phyloP scores from a whole-genome alignment of 176 grass and related monocot species.

The Alloteropsis semialata region DNA sequence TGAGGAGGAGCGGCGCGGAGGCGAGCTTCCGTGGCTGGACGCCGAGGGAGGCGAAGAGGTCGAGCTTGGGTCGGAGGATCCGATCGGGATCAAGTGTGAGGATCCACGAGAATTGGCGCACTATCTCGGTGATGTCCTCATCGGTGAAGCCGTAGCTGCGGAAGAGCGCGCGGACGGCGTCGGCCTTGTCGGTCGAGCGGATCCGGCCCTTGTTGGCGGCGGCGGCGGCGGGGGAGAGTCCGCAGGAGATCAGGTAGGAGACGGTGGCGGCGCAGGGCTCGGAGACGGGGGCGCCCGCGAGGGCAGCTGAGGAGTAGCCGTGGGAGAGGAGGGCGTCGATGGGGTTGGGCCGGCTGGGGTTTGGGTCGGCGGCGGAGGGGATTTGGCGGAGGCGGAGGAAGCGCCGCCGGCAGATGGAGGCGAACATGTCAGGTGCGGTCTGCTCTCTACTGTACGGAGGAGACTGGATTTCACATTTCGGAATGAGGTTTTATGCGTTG shows the following conservation, averaged over 20 bases:
- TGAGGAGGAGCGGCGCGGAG: not conserved
- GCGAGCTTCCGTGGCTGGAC: conserved; percentile 5
- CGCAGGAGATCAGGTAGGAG: conserved; percentile 32
- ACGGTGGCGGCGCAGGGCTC: conserved; percentile 14
- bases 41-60: conserved; percentile 32
- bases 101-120: not conserved
- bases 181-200: conserved; percentile 23
- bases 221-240: conserved; percentile 13
- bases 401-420: conserved; percentile 13
- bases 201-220: not conserved
- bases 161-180: conserved; percentile 28
- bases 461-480: too few species aligned
- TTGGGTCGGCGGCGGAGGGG: not conserved
- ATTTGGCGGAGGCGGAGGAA: not conserved
- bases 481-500: too few species aligned
- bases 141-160: conserved; percentile 39
- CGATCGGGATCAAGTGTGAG: conserved; percentile 15
- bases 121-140: not conserved
- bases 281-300: not conserved
- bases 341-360: not conserved
- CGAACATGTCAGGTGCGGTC: conserved; percentile 18
- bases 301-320: not conserved
- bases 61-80: conserved; percentile 48
- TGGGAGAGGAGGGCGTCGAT: not conserved
- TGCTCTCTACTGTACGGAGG: too few species aligned